Conservation (phyloP, 768 basidiomycete genomes). For the Russula compacta region DNA sequence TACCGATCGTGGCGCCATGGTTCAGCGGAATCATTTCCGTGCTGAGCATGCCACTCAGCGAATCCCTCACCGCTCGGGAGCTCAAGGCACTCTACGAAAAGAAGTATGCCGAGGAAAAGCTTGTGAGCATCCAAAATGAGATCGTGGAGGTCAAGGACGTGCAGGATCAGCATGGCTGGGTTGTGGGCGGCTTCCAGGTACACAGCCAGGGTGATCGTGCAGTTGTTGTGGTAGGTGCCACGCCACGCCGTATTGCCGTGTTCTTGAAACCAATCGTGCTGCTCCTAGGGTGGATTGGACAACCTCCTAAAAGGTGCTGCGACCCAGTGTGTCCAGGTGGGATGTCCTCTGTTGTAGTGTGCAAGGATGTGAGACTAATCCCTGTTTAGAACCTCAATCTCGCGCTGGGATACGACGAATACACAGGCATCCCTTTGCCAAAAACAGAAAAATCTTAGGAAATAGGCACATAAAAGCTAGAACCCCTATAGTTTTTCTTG, state of each 20-base stretch:
- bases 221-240: conserved; percentile 74
- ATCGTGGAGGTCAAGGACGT: conserved; percentile 71
- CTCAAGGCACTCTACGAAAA: conserved; percentile 65
- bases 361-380: not conserved
- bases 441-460: not conserved
- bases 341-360: conserved; percentile 20
- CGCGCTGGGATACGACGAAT: conserved; percentile 80
- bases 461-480: no score
- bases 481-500: no score
- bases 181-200: conserved; percentile 88
- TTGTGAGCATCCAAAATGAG: conserved; percentile 58
- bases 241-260: not conserved
- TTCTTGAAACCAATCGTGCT: not conserved
- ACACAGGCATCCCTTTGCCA: conserved; percentile 55
- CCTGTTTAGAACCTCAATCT: conserved; percentile 75
- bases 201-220: conserved; percentile 83
- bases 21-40: conserved; percentile 94
- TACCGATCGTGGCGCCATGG: conserved; percentile 86
- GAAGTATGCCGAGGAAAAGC: conserved; percentile 64
- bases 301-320: conserved; percentile 97
- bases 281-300: conserved; percentile 78
- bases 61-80: conserved; percentile 59
- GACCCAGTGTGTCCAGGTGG: conserved; percentile 93
- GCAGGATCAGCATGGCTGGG: conserved; percentile 80
- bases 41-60: conserved; percentile 68